Evolutionary conservation across 179 eudicot species (phyloP).

Genomic region (Carnegiea gigantea): DNA sequence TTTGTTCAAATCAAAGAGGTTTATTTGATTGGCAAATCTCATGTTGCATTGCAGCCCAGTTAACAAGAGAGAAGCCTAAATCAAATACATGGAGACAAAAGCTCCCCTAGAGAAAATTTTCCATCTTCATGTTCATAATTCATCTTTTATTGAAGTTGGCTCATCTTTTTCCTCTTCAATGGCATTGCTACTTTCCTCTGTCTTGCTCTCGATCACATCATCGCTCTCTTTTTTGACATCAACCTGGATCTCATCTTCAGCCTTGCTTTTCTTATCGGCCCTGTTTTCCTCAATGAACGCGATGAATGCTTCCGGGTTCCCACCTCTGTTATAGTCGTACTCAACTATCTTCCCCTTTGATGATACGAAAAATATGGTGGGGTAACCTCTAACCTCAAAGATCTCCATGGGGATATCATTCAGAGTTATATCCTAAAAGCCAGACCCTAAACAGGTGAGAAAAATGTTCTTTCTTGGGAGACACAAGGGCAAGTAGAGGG

Average conservation of each 20-base stretch:
- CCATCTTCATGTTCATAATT: constrained; percentile 15
- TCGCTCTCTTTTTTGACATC: constrained; percentile 15
- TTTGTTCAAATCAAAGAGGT: too few relatives aligned
- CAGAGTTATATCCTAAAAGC: not conserved
- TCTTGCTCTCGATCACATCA: not conserved
- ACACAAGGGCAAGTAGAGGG: not conserved
- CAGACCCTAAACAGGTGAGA: not conserved
- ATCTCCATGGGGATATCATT: not conserved
- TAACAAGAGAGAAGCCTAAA: not conserved
- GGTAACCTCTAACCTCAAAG: not conserved
- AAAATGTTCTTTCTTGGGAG: not conserved
- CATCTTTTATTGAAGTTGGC: constrained; percentile 23
- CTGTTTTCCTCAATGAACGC: constrained; percentile 38
- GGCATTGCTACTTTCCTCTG: not conserved
- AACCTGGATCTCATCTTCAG: not conserved
- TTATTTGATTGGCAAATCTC: not conserved
- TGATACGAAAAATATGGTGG: not conserved
- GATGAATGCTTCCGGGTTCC: not conserved
- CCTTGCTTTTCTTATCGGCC: constrained; percentile 16
- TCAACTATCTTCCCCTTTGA: constrained; percentile 3
- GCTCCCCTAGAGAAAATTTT: too few relatives aligned
- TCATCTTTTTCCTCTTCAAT: constrained; percentile 7
- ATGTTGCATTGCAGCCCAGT: not conserved
- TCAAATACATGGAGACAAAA: not conserved
- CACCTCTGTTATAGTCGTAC: not conserved